phyloP scores from a whole-genome alignment of 345 rosid genomes.

The Clausena lansium region DNA sequence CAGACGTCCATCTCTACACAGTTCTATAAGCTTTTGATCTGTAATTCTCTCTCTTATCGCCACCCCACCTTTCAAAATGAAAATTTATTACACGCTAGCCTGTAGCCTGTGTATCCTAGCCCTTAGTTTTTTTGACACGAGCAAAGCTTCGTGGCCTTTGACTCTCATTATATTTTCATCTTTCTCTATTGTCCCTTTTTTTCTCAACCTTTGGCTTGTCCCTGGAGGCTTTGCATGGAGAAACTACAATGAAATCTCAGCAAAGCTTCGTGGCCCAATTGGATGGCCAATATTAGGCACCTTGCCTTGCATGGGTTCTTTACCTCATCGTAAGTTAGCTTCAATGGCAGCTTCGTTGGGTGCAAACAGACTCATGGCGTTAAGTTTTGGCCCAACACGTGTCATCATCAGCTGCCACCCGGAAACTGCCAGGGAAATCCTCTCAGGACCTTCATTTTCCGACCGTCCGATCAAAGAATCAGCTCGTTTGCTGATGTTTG shows the following conservation, averaged over 20 bases:
- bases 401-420: conserved; percentile 62
- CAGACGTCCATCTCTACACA: conserved; percentile 26
- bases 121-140: conserved; percentile 5
- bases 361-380: conserved; percentile 54
- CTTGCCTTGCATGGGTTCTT: conserved; percentile 54
- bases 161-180: conserved; percentile 24
- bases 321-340: conserved; percentile 60
- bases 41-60: not conserved
- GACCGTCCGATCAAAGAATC: conserved; percentile 66
- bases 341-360: conserved; percentile 38
- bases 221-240: conserved; percentile 81
- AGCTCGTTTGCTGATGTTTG: conserved; percentile 57
- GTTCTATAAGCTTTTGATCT: conserved; percentile 13
- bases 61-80: conserved; percentile 18
- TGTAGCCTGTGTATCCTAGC: conserved; percentile 15
- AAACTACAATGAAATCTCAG: conserved; percentile 24
- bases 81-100: conserved; percentile 13
- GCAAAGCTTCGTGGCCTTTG: conserved; percentile 26
- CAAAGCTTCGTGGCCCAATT: conserved; percentile 41
- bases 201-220: conserved; percentile 36
- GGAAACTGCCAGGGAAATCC: conserved; percentile 59
- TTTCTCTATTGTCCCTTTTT: conserved; percentile 21
- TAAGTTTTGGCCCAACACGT: conserved; percentile 49
- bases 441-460: conserved; percentile 41
- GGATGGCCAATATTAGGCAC: conserved; percentile 59